phyloP scores from a whole-genome alignment of 2,329 filamentous ascomycete genomes.

The Achaetomium macrosporum region DNA sequence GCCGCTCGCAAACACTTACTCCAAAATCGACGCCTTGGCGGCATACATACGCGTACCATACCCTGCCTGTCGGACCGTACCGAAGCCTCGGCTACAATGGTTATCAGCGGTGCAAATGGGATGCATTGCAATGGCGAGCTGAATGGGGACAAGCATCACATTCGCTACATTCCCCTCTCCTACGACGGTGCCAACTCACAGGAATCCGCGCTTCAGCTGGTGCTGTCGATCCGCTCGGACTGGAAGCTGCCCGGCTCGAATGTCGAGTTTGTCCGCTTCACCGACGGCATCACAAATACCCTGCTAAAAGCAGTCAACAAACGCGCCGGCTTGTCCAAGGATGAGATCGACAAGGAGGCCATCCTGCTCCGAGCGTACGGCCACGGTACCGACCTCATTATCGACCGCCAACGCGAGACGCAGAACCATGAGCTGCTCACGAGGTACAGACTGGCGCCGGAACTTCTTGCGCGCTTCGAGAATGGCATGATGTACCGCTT shows the following conservation, averaged over 20 bases:
- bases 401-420: constrained; percentile 83
- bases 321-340: constrained; percentile 60
- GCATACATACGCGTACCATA: neutral
- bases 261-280: constrained; percentile 85
- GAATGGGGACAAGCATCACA: constrained; percentile 38
- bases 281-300: constrained; percentile 97
- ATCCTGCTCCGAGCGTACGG: constrained; percentile 90
- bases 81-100: constrained; percentile 13
- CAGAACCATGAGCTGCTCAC: constrained; percentile 82
- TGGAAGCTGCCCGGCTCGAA: constrained; percentile 67
- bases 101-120: constrained; percentile 22
- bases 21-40: no score
- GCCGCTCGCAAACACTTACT: no score
- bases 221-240: constrained; percentile 73
- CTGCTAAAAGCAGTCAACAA: constrained; percentile 72
- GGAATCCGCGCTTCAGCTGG: constrained; percentile 70
- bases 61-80: neutral
- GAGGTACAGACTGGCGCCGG: constrained; percentile 73
- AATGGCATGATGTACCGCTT: constrained; percentile 96
- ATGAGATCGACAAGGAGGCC: constrained; percentile 76
- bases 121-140: constrained; percentile 12
- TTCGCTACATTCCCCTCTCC: constrained; percentile 64
- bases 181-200: constrained; percentile 76
- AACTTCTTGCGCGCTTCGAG: constrained; percentile 83
- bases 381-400: constrained; percentile 87